Evolutionary conservation across 192 early-diverging fungal species (phyloP).

Genomic region (Geranomyces michiganensis): DNA sequence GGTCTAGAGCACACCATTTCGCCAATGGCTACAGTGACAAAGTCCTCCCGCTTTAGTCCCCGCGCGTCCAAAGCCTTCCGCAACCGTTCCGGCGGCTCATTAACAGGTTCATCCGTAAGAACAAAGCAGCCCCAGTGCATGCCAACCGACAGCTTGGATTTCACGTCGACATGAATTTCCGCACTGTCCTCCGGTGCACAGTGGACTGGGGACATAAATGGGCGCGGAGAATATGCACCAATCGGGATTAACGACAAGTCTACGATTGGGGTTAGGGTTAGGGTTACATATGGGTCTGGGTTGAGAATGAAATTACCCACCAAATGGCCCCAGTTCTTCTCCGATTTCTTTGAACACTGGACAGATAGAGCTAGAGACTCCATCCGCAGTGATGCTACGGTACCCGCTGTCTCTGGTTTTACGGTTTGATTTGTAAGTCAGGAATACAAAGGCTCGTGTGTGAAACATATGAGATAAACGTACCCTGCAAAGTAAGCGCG

Average conservation of each 20-base stretch:
- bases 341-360: constrained; percentile 87
- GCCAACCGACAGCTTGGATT: constrained; percentile 65
- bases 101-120: constrained; percentile 69
- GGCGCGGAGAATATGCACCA: constrained; percentile 79
- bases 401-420: constrained; percentile 75
- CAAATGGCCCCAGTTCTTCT: constrained; percentile 62
- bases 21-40: constrained; percentile 12
- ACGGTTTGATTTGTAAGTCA: not conserved
- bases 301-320: too few relatives aligned
- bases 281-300: too few relatives aligned
- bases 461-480: constrained; percentile 5
- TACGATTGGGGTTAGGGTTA: too few relatives aligned
- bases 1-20: not conserved
- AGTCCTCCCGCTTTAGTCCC: constrained; percentile 30
- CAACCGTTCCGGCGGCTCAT: constrained; percentile 70
- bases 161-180: constrained; percentile 73
- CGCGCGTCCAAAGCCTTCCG: constrained; percentile 50
- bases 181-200: constrained; percentile 81
- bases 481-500: constrained; percentile 66
- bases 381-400: constrained; percentile 59
- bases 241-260: constrained; percentile 81
- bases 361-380: constrained; percentile 60
- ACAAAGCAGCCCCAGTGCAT: constrained; percentile 90
- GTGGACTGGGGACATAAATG: constrained; percentile 75
- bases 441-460: too few relatives aligned